Evolutionary conservation across 129 eudicot species (phyloP), one percentile per base, ranked within the genome.

Genomic region (Ambrosia trifida): DNA sequence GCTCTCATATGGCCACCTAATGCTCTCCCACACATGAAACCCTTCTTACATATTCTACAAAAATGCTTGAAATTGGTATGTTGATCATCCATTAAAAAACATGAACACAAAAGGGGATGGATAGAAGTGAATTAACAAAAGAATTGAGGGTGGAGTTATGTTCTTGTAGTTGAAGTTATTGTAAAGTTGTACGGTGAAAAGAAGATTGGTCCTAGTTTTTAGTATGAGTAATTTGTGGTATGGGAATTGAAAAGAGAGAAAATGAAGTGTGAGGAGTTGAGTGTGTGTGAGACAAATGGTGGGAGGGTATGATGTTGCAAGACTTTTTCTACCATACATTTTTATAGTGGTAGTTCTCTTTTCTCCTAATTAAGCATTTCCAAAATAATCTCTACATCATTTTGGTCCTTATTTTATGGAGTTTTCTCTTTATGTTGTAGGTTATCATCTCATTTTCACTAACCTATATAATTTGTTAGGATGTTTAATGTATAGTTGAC

Each of bases 21-120:
- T 47, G 98, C 98, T 76, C 98, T 80, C 38, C 98, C 98, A 66
- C 98, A 93, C 93, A 93, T 76, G 70, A 93, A 93, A 20, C 98
- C 98, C 79, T 89, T 93, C 72, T 86, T 89, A 79, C 98, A 93
- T 16, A 91, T 80, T 47, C 87, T 80, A 65, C 97, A 91, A 81
- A 88, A 84, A 72, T 91, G 92, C 79, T 91, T 91, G 46, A 79
- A 88, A 76, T 68, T 84, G 28, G 90, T 79, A 49, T 79, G 81
- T 78, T 87, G 87, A 57, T 88, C 95, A 43, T 87, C 92, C 95
- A 90, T 90, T 43, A 65, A 33, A 79, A 76, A 35, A 65, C 17
- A 59, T 46, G 59, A 31, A 32, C 19, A 54, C 33, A 30, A 59
- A 20, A 43, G 69, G 54, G 73, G 47, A 17, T 10, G 19, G 38